Evolutionary conservation across 2,329 filamentous ascomycete genomes (phyloP), one percentile per base, ranked within the genome.

Genomic region (Fusarium verrucosum): DNA sequence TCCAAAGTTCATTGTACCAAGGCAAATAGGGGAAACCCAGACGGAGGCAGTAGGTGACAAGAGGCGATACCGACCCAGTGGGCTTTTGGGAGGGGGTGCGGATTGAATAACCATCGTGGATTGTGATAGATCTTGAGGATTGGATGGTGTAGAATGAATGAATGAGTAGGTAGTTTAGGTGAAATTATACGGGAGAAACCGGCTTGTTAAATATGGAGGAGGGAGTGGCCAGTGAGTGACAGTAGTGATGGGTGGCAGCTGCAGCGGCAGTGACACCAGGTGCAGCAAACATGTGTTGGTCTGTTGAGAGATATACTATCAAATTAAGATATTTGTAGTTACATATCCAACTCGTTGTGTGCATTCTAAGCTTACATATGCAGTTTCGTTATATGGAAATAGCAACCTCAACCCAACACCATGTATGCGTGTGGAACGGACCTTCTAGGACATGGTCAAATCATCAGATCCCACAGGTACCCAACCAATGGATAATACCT

Each of bases 1-100:
- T 40, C 88, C 88, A 75, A 90, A 87, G 74, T 84, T 87, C 86
- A 89, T 89, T 49, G 80, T 80, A 11, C 88, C 89, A 3, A 92
- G 81, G 38, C 84, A 87, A 1, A 92, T 74, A 6, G 89, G 89
- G 62, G 86, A 89, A n/a, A 91, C 88, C 28, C 87, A 81, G 20
- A 92, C 81, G 1, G 84, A 82, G 3, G 90, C 89, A 1, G 82
- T 85, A 10, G 89, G 87, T 2, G 89, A 85, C 13, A 92, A 82
- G 41, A 92, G 76, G 8, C 89, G 86, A 69, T 91, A 89, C 50
- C 86, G 83, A 58, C 81, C 87, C 64, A 92, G 76, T 52, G 86
- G 83, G 55, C 87, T 88, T 74, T 85, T 81, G 23, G 87, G 82
- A 5, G 81, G 76, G 5, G 83, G 79, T 7, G 83, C 79, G 46